These are phyloP conservation scores for Hypoxylon fragiforme DNA, from an alignment of 495 filamentous ascomycete genomes.

Conservation along the genomic window DNA sequence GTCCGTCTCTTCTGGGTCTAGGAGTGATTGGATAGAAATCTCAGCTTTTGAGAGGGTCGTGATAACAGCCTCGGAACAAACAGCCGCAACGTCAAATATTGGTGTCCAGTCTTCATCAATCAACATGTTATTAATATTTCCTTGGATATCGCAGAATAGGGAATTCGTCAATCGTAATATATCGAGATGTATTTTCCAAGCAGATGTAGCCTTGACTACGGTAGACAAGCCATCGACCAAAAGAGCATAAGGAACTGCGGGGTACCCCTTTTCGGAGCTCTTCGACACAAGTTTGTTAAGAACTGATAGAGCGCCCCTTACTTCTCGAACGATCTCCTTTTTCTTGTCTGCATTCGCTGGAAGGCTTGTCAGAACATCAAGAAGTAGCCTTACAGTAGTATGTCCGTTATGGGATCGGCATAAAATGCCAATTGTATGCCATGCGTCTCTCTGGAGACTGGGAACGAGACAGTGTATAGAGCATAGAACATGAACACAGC, in stretches of 20 bases:
- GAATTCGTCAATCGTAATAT: constrained; percentile 58
- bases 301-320: constrained; percentile 69
- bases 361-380: constrained; percentile 62
- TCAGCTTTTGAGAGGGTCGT: constrained; percentile 29
- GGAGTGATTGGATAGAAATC: constrained; percentile 34
- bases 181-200: constrained; percentile 55
- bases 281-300: constrained; percentile 67
- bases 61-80: constrained; percentile 48
- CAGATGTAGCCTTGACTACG: constrained; percentile 58
- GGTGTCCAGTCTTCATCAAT: constrained; percentile 57
- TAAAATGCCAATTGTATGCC: constrained; percentile 74
- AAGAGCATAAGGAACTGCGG: constrained; percentile 58
- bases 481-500: constrained; percentile 78
- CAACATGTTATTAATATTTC: constrained; percentile 48
- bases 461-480: constrained; percentile 77
- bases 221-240: constrained; percentile 62
- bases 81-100: constrained; percentile 51
- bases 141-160: constrained; percentile 48
- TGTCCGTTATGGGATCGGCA: constrained; percentile 78
- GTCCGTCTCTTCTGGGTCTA: constrained; percentile 23
- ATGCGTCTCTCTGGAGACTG: constrained; percentile 69
- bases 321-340: constrained; percentile 58
- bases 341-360: constrained; percentile 54
- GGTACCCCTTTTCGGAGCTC: constrained; percentile 64
- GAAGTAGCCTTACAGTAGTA: constrained; percentile 65